Conservation (phyloP, 768 basidiomycete genomes). For the Porphyrellus cyaneotinctus region DNA sequence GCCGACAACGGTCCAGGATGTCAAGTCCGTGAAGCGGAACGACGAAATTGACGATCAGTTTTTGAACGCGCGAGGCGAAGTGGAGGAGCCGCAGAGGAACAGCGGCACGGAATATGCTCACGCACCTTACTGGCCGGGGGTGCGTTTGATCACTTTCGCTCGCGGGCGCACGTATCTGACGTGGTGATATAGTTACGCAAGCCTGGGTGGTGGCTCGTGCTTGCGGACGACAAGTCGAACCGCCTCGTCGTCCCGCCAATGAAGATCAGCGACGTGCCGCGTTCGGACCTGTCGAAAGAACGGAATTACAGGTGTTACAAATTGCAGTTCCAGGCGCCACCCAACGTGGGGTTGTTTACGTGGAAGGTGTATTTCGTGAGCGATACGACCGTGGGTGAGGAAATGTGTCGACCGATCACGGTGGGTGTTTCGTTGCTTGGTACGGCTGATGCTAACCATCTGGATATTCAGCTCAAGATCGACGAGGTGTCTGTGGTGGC, state of each 20-base stretch:
- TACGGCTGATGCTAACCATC: too few relatives aligned
- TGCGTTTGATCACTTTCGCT: constrained; percentile 34
- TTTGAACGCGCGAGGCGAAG: constrained; percentile 55
- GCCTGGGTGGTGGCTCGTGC: constrained; percentile 88
- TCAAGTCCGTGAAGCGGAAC: constrained; percentile 42
- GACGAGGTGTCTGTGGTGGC: constrained; percentile 62
- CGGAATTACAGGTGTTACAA: constrained; percentile 80
- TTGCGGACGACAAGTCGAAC: constrained; percentile 83
- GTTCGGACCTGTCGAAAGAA: constrained; percentile 42
- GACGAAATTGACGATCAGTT: constrained; percentile 70
- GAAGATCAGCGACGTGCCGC: constrained; percentile 77
- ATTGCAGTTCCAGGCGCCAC: constrained; percentile 93
- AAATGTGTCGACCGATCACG: constrained; percentile 63
- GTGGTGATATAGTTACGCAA: constrained; percentile 61
- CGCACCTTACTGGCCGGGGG: constrained; percentile 89
- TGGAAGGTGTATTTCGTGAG: constrained; percentile 86
- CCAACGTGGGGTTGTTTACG: constrained; percentile 74
- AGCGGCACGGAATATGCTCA: constrained; percentile 62
- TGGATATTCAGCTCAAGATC: constrained; percentile 87
- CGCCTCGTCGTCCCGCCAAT: constrained; percentile 84
- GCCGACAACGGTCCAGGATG: constrained; percentile 35
- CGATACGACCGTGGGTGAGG: constrained; percentile 87
- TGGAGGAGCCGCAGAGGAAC: constrained; percentile 54
- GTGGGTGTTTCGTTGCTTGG: constrained; percentile 42
- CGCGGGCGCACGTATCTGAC: not conserved